Evolutionary conservation across 257 asterid species (phyloP).

Genomic region (Primulina eburnea): DNA sequence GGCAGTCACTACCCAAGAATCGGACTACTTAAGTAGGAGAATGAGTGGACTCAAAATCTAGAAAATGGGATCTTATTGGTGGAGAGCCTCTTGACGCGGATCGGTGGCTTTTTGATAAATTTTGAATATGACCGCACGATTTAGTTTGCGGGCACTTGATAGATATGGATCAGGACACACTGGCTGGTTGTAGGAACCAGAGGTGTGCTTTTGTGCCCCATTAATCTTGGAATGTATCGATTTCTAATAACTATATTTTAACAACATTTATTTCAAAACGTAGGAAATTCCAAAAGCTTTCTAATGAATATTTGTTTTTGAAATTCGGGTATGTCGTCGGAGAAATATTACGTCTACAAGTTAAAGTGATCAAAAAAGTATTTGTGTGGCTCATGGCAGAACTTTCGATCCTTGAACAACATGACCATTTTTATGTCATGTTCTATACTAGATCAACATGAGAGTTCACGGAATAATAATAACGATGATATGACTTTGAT

Average conservation of each 20-base stretch:
- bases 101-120: slow-evolving; percentile 25
- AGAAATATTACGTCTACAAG: slow-evolving; percentile 41
- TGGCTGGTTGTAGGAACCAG: slow-evolving; percentile 26
- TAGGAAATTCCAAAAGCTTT: slow-evolving; percentile 56
- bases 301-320: slow-evolving; percentile 25
- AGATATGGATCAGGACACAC: slow-evolving; percentile 38
- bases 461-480: too few species aligned
- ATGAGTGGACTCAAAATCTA: slow-evolving; percentile 38
- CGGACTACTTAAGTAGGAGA: background rate
- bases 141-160: background rate
- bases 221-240: slow-evolving; percentile 45
- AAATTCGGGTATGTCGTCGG: background rate
- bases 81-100: slow-evolving; percentile 45
- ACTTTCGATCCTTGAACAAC: slow-evolving; percentile 30
- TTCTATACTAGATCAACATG: too few species aligned
- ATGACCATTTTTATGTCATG: slow-evolving; percentile 8
- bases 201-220: slow-evolving; percentile 74
- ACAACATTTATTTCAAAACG: slow-evolving; percentile 26
- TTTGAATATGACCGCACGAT: slow-evolving; percentile 76
- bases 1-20: too few species aligned
- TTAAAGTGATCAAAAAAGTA: slow-evolving; percentile 45
- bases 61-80: slow-evolving; percentile 56
- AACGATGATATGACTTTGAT: too few species aligned
- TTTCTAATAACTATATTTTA: slow-evolving; percentile 27
- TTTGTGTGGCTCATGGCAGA: slow-evolving; percentile 23